These are phyloP conservation scores for Bruguiera sexangula DNA, from an alignment of 345 rosid species.

Conservation along the genomic window DNA sequence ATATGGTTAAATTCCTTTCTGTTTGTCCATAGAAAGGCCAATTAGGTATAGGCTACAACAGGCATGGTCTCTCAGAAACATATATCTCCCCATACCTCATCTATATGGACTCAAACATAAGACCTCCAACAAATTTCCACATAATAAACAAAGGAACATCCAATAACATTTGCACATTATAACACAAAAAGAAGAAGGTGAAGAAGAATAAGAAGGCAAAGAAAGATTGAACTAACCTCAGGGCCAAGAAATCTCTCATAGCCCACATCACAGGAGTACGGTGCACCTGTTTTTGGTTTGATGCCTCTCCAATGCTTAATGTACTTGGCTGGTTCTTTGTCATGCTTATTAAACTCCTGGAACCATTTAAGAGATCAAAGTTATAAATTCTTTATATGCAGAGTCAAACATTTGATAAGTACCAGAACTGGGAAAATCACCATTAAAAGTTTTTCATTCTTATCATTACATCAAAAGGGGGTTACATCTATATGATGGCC, in stretches of 20 bases:
- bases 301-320: conserved; percentile 91
- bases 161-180: too few species aligned
- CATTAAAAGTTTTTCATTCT: not conserved
- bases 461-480: not conserved
- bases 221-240: conserved; percentile 57
- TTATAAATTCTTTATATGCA: not conserved
- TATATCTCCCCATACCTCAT: too few species aligned
- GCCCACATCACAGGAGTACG: conserved; percentile 92
- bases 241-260: conserved; percentile 98
- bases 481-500: not conserved
- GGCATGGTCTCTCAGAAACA: too few species aligned
- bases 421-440: not conserved
- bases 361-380: conserved; percentile 15
- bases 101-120: too few species aligned
- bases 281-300: conserved; percentile 97
- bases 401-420: not conserved
- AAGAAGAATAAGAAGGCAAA: not conserved
- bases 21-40: too few species aligned
- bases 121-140: too few species aligned
- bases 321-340: conserved; percentile 87
- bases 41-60: too few species aligned
- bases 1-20: too few species aligned
- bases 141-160: too few species aligned
- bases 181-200: too few species aligned
- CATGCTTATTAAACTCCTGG: conserved; percentile 96